Conservation (phyloP, 2,329 filamentous ascomycete genomes). For the Diaporthe sp. region DNA sequence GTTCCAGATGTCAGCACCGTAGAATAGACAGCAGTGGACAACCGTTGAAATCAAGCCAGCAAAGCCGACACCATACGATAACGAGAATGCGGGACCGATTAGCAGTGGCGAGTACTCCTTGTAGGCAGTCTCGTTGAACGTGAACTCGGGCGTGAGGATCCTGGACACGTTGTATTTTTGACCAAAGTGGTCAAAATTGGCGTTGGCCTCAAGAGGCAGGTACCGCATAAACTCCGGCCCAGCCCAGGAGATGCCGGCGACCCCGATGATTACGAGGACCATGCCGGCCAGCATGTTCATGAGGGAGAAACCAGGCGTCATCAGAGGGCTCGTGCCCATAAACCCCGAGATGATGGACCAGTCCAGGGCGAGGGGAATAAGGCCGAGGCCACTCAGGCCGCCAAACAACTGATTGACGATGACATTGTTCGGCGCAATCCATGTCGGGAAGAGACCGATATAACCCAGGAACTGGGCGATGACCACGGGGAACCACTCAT, state of each 20-base stretch:
- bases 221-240: constrained; percentile 27
- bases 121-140: constrained; percentile 28
- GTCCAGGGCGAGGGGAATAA: constrained; percentile 21
- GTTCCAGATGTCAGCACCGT: constrained; percentile 45
- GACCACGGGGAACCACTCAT: constrained; percentile 32
- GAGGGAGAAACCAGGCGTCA: constrained; percentile 22
- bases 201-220: constrained; percentile 21
- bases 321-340: constrained; percentile 19
- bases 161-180: background rate
- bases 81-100: background rate
- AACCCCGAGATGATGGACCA: constrained; percentile 32
- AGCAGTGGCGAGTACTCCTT: constrained; percentile 19
- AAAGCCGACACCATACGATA: constrained; percentile 26
- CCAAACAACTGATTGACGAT: constrained; percentile 34
- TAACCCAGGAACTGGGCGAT: constrained; percentile 28
- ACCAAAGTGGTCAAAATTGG: constrained; percentile 23
- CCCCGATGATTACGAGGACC: constrained; percentile 18
- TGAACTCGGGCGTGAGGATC: constrained; percentile 24
- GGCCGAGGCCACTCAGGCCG: constrained; percentile 12
- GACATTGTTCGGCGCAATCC: constrained; percentile 23
- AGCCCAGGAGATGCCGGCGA: constrained; percentile 24
- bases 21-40: constrained; percentile 40
- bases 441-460: constrained; percentile 23
- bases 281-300: constrained; percentile 31
- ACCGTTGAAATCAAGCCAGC: constrained; percentile 20